Evolutionary conservation across 768 basidiomycete species (phyloP).

Genomic region (Lenzites betulinus): DNA sequence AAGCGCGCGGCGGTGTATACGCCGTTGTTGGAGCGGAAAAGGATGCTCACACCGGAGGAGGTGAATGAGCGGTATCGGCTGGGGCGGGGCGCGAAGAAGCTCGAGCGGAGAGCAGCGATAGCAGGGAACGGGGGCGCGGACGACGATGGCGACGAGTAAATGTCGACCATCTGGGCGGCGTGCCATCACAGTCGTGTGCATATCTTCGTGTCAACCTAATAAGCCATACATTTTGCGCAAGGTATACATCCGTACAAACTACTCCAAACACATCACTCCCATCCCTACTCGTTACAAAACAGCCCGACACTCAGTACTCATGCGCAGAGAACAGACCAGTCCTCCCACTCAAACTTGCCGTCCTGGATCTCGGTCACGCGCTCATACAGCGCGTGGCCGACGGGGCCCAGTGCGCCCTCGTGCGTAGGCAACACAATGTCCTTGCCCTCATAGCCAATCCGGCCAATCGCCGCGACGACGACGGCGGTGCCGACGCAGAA

Average conservation of each 20-base stretch:
- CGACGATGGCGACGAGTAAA: constrained; percentile 22
- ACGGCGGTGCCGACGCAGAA: constrained; percentile 88
- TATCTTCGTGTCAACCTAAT: constrained; percentile 12
- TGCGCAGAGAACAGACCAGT: constrained; percentile 58
- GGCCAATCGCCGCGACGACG: constrained; percentile 70
- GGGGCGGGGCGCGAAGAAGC: constrained; percentile 57
- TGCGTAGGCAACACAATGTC: constrained; percentile 67
- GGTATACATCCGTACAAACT: constrained; percentile 5
- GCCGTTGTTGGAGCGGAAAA: constrained; percentile 63
- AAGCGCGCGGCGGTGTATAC: constrained; percentile 64
- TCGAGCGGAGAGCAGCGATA: constrained; percentile 13
- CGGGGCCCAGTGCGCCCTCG: constrained; percentile 45
- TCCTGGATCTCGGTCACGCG: constrained; percentile 80
- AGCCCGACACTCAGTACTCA: too few relatives aligned
- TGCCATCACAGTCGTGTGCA: not conserved
- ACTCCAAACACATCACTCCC: not conserved
- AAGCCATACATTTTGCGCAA: constrained; percentile 14
- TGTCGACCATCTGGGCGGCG: not conserved
- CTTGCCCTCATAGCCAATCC: constrained; percentile 71
- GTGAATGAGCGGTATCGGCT: constrained; percentile 79
- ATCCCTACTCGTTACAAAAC: too few relatives aligned
- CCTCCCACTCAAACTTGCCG: constrained; percentile 59
- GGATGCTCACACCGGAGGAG: constrained; percentile 70
- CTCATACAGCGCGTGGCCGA: constrained; percentile 70
- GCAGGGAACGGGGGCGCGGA: not conserved